Evolutionary conservation across 2,329 filamentous ascomycete genomes (phyloP), one percentile per base, ranked within the genome.

Genomic region (Penicillium crustosum): DNA sequence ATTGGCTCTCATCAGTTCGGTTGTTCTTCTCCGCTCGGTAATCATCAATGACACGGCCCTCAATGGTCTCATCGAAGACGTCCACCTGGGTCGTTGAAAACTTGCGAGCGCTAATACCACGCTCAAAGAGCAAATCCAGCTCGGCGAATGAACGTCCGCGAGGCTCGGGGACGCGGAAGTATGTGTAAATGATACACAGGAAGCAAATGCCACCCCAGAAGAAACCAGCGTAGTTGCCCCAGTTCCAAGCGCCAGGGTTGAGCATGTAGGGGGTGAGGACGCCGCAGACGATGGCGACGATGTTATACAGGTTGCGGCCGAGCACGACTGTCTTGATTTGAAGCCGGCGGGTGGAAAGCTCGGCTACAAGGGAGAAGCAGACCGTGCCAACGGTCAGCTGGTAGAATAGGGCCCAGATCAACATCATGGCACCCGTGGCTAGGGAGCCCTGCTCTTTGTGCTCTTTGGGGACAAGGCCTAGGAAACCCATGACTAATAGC

Each of bases 281-380:
- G 50, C 86, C 88, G 70, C 87, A 90, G 67, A 96, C 77, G 64
- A 97, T 96, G 62, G 85, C 88, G 43, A 93, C 89, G 50, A 96
- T 79, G 68, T 94, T 93, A 80, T 89, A 90, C 45, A 91, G 78
- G 66, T 91, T 90, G 55, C 92, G 88, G 1, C 89, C 91, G 2
- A 96, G 83, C 1, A 94, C 92, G 23, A 96, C 89, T 0, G 93
- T 96, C 80, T 96, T 96, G 79, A 95, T 93, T 70, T 93, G 89
- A 35, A 97, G 82, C 2, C 92, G 84, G 15, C 90, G 85, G 0
- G 91, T 91, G 0, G 91, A 92, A 23, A 96, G 77, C 73, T 96
- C 92, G 1, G 89, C 86, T 5, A 96, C 92, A 12, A 96, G 83
- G 0, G 91, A 94, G 77, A 95, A 96, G 75, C 89, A 91, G 8